These are phyloP conservation scores for Oehlia diaphana DNA, from an alignment of 192 early-diverging fungal genomes.

Conservation along the genomic window DNA sequence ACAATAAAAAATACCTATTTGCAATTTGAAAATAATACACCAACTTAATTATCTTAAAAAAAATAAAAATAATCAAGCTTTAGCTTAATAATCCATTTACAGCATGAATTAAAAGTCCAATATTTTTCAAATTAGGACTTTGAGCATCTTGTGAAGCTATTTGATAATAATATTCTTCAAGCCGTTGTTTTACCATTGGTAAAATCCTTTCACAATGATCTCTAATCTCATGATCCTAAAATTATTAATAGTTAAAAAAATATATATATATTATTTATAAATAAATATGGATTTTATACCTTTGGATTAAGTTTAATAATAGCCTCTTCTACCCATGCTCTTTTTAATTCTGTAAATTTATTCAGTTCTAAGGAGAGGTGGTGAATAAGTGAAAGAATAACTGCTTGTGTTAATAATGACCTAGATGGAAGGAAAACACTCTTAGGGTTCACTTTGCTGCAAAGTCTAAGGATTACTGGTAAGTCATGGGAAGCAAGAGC, in stretches of 20 bases:
- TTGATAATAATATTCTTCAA: slow-evolving; percentile 34
- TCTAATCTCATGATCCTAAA: slow-evolving; percentile 35
- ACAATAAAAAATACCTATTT: no score
- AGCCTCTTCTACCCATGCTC: slow-evolving; percentile 28
- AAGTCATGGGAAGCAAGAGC: slow-evolving; percentile 43
- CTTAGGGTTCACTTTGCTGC: slow-evolving; percentile 39
- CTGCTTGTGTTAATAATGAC: slow-evolving; percentile 41
- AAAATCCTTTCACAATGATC: slow-evolving; percentile 39
- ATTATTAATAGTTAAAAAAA: neutral
- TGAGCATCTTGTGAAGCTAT: slow-evolving; percentile 7
- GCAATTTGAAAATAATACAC: no score
- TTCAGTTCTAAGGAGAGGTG: slow-evolving; percentile 38
- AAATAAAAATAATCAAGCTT: no score
- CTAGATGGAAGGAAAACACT: slow-evolving; percentile 36
- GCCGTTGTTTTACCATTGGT: slow-evolving; percentile 32
- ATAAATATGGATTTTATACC: slow-evolving; percentile 33
- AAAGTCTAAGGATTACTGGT: slow-evolving; percentile 35
- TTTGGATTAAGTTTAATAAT: slow-evolving; percentile 35
- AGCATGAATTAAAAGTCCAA: slow-evolving; percentile 15
- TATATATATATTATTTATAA: slow-evolving; percentile 28
- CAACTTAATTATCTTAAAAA: no score
- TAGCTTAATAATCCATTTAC: slow-evolving; percentile 14
- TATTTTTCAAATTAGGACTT: slow-evolving; percentile 20
- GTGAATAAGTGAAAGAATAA: slow-evolving; percentile 45
- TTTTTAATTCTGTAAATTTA: slow-evolving; percentile 18